Conservation (phyloP, 2,329 filamentous ascomycete genomes). For the Penicillium sp. region DNA sequence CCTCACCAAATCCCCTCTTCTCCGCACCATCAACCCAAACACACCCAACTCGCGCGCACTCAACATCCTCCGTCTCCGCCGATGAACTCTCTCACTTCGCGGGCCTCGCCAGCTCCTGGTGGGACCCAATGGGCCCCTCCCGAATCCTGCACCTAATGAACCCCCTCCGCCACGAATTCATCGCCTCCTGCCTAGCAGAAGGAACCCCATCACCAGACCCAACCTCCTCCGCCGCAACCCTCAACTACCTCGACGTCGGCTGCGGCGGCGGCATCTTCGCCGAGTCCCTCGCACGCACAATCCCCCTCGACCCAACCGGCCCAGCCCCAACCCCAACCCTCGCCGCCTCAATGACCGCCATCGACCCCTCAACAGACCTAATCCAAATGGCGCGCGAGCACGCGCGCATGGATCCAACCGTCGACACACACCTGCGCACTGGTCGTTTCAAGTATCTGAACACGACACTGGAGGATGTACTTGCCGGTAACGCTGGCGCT, state of each 20-base stretch:
- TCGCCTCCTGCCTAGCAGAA: conserved; percentile 66
- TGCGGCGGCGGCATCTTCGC: conserved; percentile 97
- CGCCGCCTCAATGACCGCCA: conserved; percentile 44
- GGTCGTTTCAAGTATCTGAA: conserved; percentile 67
- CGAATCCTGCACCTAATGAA: conserved; percentile 97
- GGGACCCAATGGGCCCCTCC: conserved; percentile 91
- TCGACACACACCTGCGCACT: conserved; percentile 54
- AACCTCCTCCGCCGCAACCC: conserved; percentile 23
- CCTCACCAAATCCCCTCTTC: not conserved
- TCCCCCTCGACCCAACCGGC: conserved; percentile 24
- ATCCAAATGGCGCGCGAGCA: conserved; percentile 69
- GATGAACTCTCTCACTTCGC: conserved; percentile 94
- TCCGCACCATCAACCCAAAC: not conserved
- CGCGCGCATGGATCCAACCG: conserved; percentile 67
- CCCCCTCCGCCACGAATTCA: conserved; percentile 91
- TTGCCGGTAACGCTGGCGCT: conserved; percentile 10
- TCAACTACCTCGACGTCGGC: conserved; percentile 80
- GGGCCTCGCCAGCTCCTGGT: conserved; percentile 89
- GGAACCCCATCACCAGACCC: conserved; percentile 44
- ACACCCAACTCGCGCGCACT: conserved; percentile 26
- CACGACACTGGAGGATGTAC: conserved; percentile 65
- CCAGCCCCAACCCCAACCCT: conserved; percentile 33
- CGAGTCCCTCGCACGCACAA: conserved; percentile 56
- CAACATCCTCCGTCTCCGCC: conserved; percentile 72
- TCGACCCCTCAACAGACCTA: conserved; percentile 45